A percentile compares a stretch with the other conserved stretches of the same genome.
Evolutionary conservation across 768 basidiomycete genomes (phyloP).

Genomic region (Collybia sordida): DNA sequence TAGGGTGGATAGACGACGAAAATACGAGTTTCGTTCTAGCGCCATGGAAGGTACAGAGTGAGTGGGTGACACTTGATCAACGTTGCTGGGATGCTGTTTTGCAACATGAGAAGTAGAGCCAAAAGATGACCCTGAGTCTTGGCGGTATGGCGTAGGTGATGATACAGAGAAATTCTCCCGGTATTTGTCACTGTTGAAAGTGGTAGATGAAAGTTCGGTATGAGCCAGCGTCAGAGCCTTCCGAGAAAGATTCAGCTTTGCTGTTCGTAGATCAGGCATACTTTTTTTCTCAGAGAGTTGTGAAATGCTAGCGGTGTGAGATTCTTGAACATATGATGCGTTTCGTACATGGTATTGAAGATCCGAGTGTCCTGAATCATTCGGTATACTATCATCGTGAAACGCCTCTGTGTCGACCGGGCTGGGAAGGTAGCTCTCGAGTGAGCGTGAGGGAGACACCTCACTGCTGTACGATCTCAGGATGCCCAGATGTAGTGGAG

Average conservation of each 20-base stretch:
- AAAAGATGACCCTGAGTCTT: constrained; percentile 46
- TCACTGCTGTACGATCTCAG: constrained; percentile 38
- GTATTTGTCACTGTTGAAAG: constrained; percentile 8
- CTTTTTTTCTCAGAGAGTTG: constrained; percentile 71
- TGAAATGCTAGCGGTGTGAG: constrained; percentile 30
- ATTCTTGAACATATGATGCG: constrained; percentile 48
- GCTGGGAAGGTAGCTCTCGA: constrained; percentile 55
- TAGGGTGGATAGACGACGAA: constrained; percentile 84
- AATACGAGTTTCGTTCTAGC: constrained; percentile 88
- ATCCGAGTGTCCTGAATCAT: constrained; percentile 6
- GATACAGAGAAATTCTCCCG: constrained; percentile 34
- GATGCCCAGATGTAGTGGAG: constrained; percentile 45
- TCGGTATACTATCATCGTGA: constrained; percentile 36
- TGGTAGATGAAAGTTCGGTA: constrained; percentile 5
- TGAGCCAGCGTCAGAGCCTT: constrained; percentile 23
- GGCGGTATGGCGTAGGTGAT: constrained; percentile 38
- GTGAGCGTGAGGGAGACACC: constrained; percentile 48
- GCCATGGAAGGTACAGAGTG: constrained; percentile 61
- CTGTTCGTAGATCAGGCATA: constrained; percentile 76
- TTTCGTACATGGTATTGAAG: constrained; percentile 43
- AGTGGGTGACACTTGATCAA: constrained; percentile 20
- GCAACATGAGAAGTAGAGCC: constrained; percentile 21
- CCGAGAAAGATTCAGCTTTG: constrained; percentile 36
- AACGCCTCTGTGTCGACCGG: constrained; percentile 55
- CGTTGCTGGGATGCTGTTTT: constrained; percentile 26